phyloP scores from a whole-genome alignment of 1,139 yeast genomes.

The Magnusiomyces ingens region DNA sequence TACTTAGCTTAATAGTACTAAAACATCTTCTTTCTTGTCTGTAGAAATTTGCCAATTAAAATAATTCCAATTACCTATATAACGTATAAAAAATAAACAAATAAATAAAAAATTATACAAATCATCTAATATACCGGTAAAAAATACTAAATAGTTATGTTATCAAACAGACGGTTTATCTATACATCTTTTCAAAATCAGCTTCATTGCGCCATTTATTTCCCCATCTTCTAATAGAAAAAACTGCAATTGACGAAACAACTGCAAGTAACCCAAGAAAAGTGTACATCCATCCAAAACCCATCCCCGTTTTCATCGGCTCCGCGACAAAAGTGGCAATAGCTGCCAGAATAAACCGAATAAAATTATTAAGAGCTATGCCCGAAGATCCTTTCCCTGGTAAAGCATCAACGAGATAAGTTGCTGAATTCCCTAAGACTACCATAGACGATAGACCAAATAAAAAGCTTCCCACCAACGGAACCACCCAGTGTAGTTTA shows the following conservation, averaged over 20 bases:
- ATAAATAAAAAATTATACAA: too few relatives aligned
- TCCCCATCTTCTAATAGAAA: conserved; percentile 52
- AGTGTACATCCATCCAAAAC: conserved; percentile 63
- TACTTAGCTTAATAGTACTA: too few relatives aligned
- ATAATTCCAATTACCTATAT: too few relatives aligned
- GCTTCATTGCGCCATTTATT: conserved; percentile 57
- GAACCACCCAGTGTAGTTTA: conserved; percentile 62
- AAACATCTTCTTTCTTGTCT: too few relatives aligned
- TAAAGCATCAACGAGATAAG: conserved; percentile 74
- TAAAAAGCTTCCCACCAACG: conserved; percentile 71
- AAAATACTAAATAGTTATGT: too few relatives aligned
- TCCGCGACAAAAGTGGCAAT: conserved; percentile 68
- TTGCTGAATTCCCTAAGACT: conserved; percentile 72
- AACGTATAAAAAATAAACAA: too few relatives aligned
- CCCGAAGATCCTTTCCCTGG: conserved; percentile 91
- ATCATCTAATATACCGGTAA: too few relatives aligned
- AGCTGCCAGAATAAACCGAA: conserved; percentile 70
- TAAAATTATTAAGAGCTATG: conserved; percentile 71
- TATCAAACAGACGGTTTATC: background rate
- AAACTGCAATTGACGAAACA: conserved; percentile 40
- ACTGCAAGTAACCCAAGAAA: conserved; percentile 46
- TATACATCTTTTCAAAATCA: conserved; percentile 43
- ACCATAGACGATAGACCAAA: conserved; percentile 84
- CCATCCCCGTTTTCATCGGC: conserved; percentile 54
- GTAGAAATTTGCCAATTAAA: too few relatives aligned